Base-by-base conservation (phyloP, 257 asterid genomes). In the Parsonsia alboflavescens region DNA sequence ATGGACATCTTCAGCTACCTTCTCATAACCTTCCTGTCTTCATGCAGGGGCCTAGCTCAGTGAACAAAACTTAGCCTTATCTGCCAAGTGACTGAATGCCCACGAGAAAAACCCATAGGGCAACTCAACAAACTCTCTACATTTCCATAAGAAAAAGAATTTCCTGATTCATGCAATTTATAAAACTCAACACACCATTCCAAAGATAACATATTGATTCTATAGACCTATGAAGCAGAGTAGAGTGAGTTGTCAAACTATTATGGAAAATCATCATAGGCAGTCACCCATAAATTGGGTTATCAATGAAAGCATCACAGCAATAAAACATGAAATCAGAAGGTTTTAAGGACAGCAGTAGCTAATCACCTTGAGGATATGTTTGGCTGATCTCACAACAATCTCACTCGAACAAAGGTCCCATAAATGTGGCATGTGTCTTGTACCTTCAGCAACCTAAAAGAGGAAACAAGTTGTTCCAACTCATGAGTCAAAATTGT, bases 361-460 rank as follows among this genome's bases (percentile, higher is more conserved):
- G 48, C 24, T 9, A 57, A 75, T 86, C 86, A 93, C 98, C 97
- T 88, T 93, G 81, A 91, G 73, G 46, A 91, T 84, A 79, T 91
- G 98, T 87, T 93, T 93, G 36, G 96, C 97, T 74, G 96, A 91
- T 86, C 98, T 87, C 77, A 89, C 92, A 74, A 88, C 85, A 58
- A 93, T 90, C 85, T 93, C 98, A 77, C 79, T 91, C 83, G 88
- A 86, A 79, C 96, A 89, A 73, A 93, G 91, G 75, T 91, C 96
- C 98, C 96, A 88, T 54, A 93, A 78, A 82, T 93, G 97, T 76
- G 97, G 96, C 89, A 93, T 86, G 68, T 87, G 88, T 73, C 82
- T 84, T 74, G 91, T 88, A 77, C 92, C 96, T 84, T 89, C 96
- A 71, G 96, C 94, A 77, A 91, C 91, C 98, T 93, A 88, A 71